Percentiles rank a stretch among this genome's conserved stretches.
Conservation (phyloP, 345 rosid genomes). For the Salix brachista region DNA sequence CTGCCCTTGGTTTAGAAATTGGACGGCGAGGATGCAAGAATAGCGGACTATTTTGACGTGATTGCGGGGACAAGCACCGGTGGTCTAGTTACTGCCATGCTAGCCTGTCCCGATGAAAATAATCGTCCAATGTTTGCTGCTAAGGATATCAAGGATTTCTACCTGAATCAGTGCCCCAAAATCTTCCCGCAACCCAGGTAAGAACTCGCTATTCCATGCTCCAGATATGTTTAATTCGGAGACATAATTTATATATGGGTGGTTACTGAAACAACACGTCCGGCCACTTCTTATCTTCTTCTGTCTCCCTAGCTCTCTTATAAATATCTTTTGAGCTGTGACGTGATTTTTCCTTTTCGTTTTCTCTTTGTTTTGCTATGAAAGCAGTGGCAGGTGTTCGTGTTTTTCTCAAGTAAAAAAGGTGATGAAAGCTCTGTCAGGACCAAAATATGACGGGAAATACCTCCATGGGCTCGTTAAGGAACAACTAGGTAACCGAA, state of each 20-base stretch:
- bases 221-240: background rate
- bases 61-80: slow-evolving; percentile 14
- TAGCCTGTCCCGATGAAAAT: slow-evolving; percentile 4
- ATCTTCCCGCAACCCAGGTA: slow-evolving; percentile 53
- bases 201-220: background rate
- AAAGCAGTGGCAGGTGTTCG: too few relatives aligned
- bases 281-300: too few relatives aligned
- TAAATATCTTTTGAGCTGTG: too few relatives aligned
- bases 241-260: background rate
- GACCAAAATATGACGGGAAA: slow-evolving; percentile 60
- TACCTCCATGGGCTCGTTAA: slow-evolving; percentile 42
- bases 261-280: too few relatives aligned
- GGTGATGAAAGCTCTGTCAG: slow-evolving; percentile 38
- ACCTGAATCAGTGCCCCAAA: slow-evolving; percentile 44
- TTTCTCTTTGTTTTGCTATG: too few relatives aligned
- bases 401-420: slow-evolving; percentile 27
- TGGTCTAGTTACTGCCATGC: slow-evolving; percentile 15
- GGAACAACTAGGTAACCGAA: slow-evolving; percentile 42
- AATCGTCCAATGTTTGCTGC: slow-evolving; percentile 7
- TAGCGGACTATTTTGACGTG: slow-evolving; percentile 15
- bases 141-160: slow-evolving; percentile 27
- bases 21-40: slow-evolving; percentile 13
- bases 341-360: too few relatives aligned
- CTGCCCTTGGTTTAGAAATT: background rate
- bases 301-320: too few relatives aligned